phyloP scores from a whole-genome alignment of 176 grass and related monocot genomes.

The Lolium perenne region DNA sequence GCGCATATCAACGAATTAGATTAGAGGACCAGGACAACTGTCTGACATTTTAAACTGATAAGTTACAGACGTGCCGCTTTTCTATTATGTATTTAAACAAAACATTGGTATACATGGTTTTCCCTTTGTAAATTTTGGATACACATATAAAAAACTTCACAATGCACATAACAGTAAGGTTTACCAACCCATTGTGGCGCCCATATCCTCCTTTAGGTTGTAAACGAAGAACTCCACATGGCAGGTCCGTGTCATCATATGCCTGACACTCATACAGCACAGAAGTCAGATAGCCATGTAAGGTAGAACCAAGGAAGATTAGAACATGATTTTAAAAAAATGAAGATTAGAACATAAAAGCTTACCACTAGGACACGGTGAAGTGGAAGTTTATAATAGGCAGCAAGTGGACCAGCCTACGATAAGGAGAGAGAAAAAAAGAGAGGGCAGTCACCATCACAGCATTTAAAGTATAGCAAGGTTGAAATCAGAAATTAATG shows the following conservation, averaged over 20 bases:
- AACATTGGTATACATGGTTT: not conserved
- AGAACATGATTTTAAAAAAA: not conserved
- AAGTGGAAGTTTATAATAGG: constrained; percentile 93
- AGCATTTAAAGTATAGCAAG: not conserved
- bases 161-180: constrained; percentile 23
- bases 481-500: not conserved
- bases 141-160: not conserved
- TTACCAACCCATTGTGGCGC: constrained; percentile 79
- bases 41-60: not conserved
- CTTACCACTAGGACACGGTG: constrained; percentile 81
- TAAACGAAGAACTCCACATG: constrained; percentile 89
- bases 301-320: not conserved
- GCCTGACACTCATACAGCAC: constrained; percentile 58
- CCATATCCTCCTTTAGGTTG: constrained; percentile 89
- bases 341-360: constrained; percentile 31
- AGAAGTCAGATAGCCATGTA: constrained; percentile 19
- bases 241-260: constrained; percentile 83
- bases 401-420: constrained; percentile 85
- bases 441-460: not conserved
- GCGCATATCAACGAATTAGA: not conserved
- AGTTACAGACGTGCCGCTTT: not conserved
- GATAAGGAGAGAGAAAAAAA: constrained; percentile 27
- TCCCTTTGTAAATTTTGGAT: not conserved
- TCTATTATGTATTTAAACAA: constrained; percentile 21
- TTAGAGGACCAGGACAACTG: not conserved